phyloP scores from a whole-genome alignment of 495 filamentous ascomycete species.

The Thozetella sp. region DNA sequence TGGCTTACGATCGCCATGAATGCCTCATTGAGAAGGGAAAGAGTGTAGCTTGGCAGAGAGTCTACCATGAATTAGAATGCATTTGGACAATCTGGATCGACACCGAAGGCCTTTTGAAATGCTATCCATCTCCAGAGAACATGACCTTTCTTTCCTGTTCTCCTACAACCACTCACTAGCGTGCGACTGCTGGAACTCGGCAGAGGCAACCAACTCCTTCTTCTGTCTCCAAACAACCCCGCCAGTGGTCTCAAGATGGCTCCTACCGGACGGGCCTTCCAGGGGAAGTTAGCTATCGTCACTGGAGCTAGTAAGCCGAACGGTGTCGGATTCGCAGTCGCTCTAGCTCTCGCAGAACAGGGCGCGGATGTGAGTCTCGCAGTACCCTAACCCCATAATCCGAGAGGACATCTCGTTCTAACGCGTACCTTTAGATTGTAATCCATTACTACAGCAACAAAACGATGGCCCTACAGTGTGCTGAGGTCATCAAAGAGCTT shows the following conservation, averaged over 20 bases:
- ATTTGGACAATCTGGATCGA: too few species aligned
- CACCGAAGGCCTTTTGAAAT: too few species aligned
- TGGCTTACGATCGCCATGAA: too few species aligned
- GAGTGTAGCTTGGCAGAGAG: too few species aligned
- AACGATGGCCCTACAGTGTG: constrained; percentile 9
- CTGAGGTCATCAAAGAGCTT: constrained; percentile 10
- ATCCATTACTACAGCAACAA: constrained; percentile 20
- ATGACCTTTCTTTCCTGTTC: too few species aligned
- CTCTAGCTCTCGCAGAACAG: constrained; percentile 17
- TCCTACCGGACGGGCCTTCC: constrained; percentile 8
- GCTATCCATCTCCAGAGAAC: too few species aligned
- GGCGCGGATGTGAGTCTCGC: constrained; percentile 18
- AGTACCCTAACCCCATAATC: not conserved
- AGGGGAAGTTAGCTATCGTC: constrained; percentile 22
- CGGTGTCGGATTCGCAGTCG: constrained; percentile 19
- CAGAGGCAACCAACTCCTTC: too few species aligned
- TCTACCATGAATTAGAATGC: too few species aligned
- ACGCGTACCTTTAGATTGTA: constrained; percentile 9
- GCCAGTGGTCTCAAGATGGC: constrained; percentile 7
- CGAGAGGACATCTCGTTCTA: not conserved
- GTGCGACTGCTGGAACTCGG: too few species aligned
- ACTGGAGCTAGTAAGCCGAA: constrained; percentile 18
- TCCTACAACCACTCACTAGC: too few species aligned
- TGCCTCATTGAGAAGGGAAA: too few species aligned
- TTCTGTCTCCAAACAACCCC: too few species aligned